phyloP scores from a whole-genome alignment of 192 early-diverging fungal genomes.

The Funneliformis geosporum region DNA sequence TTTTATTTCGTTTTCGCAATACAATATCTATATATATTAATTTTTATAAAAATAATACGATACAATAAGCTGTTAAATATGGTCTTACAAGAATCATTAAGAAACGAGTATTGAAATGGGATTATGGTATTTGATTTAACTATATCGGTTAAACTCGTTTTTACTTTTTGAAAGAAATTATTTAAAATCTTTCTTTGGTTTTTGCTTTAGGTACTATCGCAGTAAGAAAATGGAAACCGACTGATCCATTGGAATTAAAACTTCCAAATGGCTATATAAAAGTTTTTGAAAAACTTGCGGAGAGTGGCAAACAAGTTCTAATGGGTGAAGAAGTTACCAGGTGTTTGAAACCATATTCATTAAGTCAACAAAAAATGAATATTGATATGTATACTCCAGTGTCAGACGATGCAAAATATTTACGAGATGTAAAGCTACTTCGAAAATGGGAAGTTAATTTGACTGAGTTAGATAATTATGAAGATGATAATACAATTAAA shows the following conservation, averaged over 20 bases:
- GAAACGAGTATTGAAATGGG: not conserved
- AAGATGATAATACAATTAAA: not conserved
- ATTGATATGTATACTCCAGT: not conserved
- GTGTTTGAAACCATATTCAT: not conserved
- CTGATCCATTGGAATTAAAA: not conserved
- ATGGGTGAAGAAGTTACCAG: not conserved
- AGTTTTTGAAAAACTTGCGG: not conserved
- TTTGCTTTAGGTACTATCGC: not conserved
- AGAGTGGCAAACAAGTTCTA: not conserved
- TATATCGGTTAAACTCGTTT: not conserved
- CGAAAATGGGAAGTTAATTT: not conserved
- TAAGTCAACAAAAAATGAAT: not conserved
- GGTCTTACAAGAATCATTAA: constrained; percentile 40
- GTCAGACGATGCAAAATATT: not conserved
- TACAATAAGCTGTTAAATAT: constrained; percentile 55
- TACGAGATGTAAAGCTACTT: not conserved
- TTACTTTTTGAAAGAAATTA: not conserved
- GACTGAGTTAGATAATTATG: not conserved
- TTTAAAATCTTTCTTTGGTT: not conserved
- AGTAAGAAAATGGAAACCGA: not conserved
- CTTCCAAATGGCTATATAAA: not conserved
- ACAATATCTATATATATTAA: too few species aligned
- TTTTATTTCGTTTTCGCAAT: not conserved
- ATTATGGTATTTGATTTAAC: not conserved
- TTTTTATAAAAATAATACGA: too few species aligned